Evolutionary conservation across 495 filamentous ascomycete genomes (phyloP), one percentile per base, ranked within the genome.

Genomic region (Bacidia rubella): DNA sequence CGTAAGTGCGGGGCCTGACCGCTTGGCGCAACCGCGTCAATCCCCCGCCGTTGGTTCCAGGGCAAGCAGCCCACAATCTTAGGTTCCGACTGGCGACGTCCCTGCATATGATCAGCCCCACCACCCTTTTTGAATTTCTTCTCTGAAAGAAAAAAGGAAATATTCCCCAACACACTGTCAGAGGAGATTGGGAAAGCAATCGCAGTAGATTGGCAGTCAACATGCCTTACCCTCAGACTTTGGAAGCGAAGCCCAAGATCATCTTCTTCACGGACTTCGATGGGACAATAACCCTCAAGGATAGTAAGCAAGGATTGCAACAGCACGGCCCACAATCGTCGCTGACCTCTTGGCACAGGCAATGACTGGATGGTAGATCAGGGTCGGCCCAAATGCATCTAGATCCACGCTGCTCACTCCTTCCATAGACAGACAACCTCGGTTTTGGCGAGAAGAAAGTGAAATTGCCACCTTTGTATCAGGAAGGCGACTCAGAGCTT

Each of bases 221-320:
- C 20, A 64, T 64, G 62, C 62, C 62, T 19, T 64, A 58, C 45
- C 62, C 62, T 35, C 48, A 57, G 35, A 60, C 62, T 1, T 48
- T 89, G 68, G 69, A 73, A 57, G 83, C 78, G 15, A 75, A 77
- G 58, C 84, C 85, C 27, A 84, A 87, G 65, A 81, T 82, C 71
- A 92, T 97, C 67, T 94, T 97, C 74, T 97, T 96, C 72, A 90
- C 90, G 39, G 90, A 97, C 67, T 97, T 97, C 57, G 90, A 97
- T 63, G 90, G 90, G 49, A 96, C 92, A 27, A 92, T 97, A 60
- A 96, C 90, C 26, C 70, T 85, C 52, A 76, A 85, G 58, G 88
- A 95, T 69, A 90, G 81, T 80, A 59, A 65, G 78, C 70, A 35
- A 15, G 29, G 29, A 15, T 15, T 15, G 15, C 5, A 15, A 7